These are phyloP conservation scores for Naganishia friedmannii DNA, from an alignment of 768 basidiomycete species.

Conservation along the genomic window DNA sequence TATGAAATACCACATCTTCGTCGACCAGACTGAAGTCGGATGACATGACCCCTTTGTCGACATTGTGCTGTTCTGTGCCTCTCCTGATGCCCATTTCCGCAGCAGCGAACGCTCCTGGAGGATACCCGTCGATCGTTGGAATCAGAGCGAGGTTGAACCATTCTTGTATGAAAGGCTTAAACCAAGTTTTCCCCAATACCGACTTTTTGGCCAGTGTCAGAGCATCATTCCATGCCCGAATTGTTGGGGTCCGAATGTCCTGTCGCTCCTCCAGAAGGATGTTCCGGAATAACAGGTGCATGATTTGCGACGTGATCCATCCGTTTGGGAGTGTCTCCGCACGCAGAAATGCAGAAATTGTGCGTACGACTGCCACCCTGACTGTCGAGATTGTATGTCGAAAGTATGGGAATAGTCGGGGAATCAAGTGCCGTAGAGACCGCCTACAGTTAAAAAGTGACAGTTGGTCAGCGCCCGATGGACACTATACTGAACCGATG, in stretches of 20 bases:
- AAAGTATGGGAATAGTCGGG: slow-evolving; percentile 90
- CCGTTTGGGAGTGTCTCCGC: slow-evolving; percentile 69
- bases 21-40: slow-evolving; percentile 84
- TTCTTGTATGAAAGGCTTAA: slow-evolving; percentile 49
- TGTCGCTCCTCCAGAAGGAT: slow-evolving; percentile 82
- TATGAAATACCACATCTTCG: slow-evolving; percentile 71
- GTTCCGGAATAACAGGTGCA: slow-evolving; percentile 88
- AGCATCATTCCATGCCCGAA: slow-evolving; percentile 71
- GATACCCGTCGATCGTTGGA: slow-evolving; percentile 60
- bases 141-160: slow-evolving; percentile 90
- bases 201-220: slow-evolving; percentile 54
- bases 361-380: slow-evolving; percentile 85
- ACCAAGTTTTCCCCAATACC: not conserved
- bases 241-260: slow-evolving; percentile 74
- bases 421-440: slow-evolving; percentile 75
- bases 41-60: slow-evolving; percentile 90
- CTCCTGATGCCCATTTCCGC: not conserved
- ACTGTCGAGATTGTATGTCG: slow-evolving; percentile 93
- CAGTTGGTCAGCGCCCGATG: not conserved
- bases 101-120: not conserved
- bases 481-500: slow-evolving; percentile 34
- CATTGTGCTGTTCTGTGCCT: slow-evolving; percentile 71
- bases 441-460: slow-evolving; percentile 56
- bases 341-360: slow-evolving; percentile 78
- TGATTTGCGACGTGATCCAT: slow-evolving; percentile 75